Conservation (phyloP, 228 moss, liverwort and hornwort genomes). For the Sphagnum magellanicum region DNA sequence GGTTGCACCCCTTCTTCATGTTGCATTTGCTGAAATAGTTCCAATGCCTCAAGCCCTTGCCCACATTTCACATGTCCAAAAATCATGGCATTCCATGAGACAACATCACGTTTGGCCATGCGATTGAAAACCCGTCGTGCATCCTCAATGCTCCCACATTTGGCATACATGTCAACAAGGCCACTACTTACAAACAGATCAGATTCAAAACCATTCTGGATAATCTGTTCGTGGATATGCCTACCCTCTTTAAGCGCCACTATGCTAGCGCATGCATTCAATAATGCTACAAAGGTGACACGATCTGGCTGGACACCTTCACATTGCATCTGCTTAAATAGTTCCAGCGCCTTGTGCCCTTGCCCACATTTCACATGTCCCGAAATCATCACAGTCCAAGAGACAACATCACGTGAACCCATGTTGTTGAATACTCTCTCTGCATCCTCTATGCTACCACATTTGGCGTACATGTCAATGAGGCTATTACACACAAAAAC, state of each 20-base stretch:
- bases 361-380: not conserved
- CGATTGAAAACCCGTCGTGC: not conserved
- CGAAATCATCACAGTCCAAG: constrained; percentile 3
- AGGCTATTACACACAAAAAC: not conserved
- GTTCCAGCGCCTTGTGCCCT: not conserved
- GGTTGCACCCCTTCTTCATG: not conserved
- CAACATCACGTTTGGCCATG: not conserved
- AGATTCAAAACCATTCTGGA: not conserved
- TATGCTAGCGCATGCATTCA: constrained; percentile 1
- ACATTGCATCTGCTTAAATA: not conserved
- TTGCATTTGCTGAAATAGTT: not conserved
- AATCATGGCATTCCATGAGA: constrained; percentile 1
- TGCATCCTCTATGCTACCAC: not conserved
- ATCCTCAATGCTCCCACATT: constrained; percentile 2
- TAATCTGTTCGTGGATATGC: not conserved
- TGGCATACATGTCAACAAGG: not conserved
- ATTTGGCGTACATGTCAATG: not conserved
- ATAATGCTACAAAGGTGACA: not conserved
- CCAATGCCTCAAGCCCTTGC: not conserved
- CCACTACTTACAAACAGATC: not conserved
- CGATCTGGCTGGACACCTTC: not conserved
- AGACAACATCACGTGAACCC: not conserved
- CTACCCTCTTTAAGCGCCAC: not conserved
- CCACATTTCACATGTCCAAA: not conserved
- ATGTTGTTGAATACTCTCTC: not conserved